Conservation (phyloP, 768 basidiomycete species). For the Trametopsis cervina region DNA sequence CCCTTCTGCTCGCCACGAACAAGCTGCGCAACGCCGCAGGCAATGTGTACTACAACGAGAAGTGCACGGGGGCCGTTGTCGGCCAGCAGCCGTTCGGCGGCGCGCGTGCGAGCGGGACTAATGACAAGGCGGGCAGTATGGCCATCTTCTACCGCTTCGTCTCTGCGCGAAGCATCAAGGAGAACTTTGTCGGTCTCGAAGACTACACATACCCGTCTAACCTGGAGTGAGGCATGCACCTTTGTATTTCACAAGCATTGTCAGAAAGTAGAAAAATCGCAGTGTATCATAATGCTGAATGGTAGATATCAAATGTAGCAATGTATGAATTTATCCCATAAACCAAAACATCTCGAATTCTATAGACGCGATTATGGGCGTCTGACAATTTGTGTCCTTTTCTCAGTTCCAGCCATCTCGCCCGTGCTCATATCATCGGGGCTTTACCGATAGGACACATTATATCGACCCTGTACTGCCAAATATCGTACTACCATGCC, state of each 20-base stretch:
- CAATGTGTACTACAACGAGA: constrained; percentile 97
- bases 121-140: constrained; percentile 94
- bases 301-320: no score
- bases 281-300: constrained; percentile 2
- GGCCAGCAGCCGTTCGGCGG: constrained; percentile 99
- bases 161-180: constrained; percentile 90
- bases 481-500: constrained; percentile 9
- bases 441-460: no score
- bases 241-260: not conserved
- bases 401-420: no score
- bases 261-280: not conserved
- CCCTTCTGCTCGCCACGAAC: constrained; percentile 73
- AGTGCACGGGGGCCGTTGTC: constrained; percentile 96
- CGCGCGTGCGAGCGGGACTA: constrained; percentile 87
- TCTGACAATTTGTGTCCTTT: not conserved
- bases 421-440: no score
- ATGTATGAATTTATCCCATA: no score
- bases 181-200: constrained; percentile 84
- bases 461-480: no score
- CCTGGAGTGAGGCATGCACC: constrained; percentile 38
- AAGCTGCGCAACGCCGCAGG: constrained; percentile 87
- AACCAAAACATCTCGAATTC: not conserved
- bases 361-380: not conserved
- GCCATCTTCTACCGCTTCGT: constrained; percentile 76
- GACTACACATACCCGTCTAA: constrained; percentile 87